Base-by-base conservation (phyloP, 805 yeast genomes). In the Yamadazyma sp. region DNA sequence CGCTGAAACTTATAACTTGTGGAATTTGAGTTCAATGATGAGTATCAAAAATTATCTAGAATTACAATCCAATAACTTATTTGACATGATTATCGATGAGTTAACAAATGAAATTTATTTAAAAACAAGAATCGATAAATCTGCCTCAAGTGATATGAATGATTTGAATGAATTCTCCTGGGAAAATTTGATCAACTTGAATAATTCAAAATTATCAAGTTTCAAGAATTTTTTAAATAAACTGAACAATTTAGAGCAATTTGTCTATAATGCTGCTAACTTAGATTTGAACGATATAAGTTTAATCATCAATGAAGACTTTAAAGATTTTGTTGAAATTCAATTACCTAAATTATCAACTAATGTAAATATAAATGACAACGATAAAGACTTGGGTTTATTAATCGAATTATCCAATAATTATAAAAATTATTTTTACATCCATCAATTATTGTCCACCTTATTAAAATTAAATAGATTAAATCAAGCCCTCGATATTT, bases 71-170 rank as follows among this genome's bases (percentile, higher is more conserved):
- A 76, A 75, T 38, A 70, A 73, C 27, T 61, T 89, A 19, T 81
- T 82, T 49, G 87, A 81, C 30, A 75, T 76, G 43, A 64, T 89
- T 13, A 64, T 85, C n/a, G 95, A 85, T 43, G 95, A 88, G 49
- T 60, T 87, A 27, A 80, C 77, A 39, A 73, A 70, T 30, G 81
- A 85, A 37, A 62, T 85, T n/a, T 86, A 81, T 48, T 63, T 42
- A 21, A 44, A 44, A 30, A 8, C 5, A 7, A 17, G 18, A n/a
- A 24, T 22, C 12, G 28, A 31, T 22, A 19, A 22, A 9, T 6
- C 7, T 6, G 19, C 11, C 13, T 7, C 30, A 5, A 8, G 13
- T n/a, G 7, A 7, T 8, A 5, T 26, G 25, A 25, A 25, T 8
- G 7, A 8, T 7, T 8, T 7, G 8, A 44, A 27, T 39, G 43